Percentiles rank a stretch among this genome's conserved stretches.
phyloP scores from a whole-genome alignment of 345 rosid species.

The Aquilaria sinensis region DNA sequence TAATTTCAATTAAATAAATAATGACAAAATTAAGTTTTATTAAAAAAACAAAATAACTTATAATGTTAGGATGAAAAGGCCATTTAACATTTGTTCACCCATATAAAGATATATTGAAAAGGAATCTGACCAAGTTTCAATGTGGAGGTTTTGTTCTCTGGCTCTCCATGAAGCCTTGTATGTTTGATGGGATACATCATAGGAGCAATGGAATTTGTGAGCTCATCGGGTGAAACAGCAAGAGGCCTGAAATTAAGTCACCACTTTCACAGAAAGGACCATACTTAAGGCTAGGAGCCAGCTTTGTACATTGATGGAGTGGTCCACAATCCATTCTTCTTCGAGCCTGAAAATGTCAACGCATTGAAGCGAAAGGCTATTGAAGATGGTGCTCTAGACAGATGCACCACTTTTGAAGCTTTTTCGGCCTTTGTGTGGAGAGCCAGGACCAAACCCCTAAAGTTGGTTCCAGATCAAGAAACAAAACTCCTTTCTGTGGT shows the following conservation, averaged over 20 bases:
- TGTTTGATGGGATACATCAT: constrained; percentile 58
- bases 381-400: constrained; percentile 42
- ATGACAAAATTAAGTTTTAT: too few relatives aligned
- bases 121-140: constrained; percentile 47
- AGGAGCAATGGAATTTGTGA: constrained; percentile 86
- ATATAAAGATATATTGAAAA: too few relatives aligned
- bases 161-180: constrained; percentile 66
- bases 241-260: constrained; percentile 52
- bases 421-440: constrained; percentile 87
- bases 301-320: constrained; percentile 42
- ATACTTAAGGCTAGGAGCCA: constrained; percentile 51
- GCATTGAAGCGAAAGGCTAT: constrained; percentile 47
- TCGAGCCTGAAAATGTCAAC: constrained; percentile 59
- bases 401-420: constrained; percentile 70
- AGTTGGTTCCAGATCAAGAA: constrained; percentile 49
- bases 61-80: too few relatives aligned
- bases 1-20: too few relatives aligned
- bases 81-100: too few relatives aligned
- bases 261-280: constrained; percentile 51
- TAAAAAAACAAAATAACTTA: too few relatives aligned
- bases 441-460: constrained; percentile 69
- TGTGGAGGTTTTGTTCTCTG: constrained; percentile 83
- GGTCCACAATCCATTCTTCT: constrained; percentile 63
- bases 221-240: constrained; percentile 77
- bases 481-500: constrained; percentile 87